These are phyloP conservation scores for Styphnolobium japonicum DNA, from an alignment of 306 rosid species.

Conservation along the genomic window DNA sequence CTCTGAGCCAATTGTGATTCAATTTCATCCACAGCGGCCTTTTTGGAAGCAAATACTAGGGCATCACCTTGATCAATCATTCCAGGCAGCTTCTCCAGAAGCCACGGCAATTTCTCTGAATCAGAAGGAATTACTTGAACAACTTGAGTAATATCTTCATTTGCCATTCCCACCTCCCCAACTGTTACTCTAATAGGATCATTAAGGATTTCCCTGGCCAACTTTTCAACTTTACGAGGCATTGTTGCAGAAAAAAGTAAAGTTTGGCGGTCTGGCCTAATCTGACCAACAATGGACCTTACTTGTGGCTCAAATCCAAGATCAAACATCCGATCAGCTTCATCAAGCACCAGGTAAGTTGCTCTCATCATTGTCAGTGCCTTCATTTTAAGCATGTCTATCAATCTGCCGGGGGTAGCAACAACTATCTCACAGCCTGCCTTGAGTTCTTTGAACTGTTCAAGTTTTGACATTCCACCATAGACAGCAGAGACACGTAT, in stretches of 20 bases:
- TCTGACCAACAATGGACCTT: conserved; percentile 96
- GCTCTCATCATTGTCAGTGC: conserved; percentile 83
- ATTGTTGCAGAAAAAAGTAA: conserved; percentile 94
- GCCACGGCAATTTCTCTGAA: conserved; percentile 86
- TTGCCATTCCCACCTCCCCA: conserved; percentile 98
- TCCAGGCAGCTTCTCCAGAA: conserved; percentile 74
- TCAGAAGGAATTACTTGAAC: conserved; percentile 90
- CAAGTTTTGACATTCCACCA: conserved; percentile 99
- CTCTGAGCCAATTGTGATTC: conserved; percentile 68
- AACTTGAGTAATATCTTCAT: conserved; percentile 96
- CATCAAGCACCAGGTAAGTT: conserved; percentile 94
- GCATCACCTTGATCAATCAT: conserved; percentile 94
- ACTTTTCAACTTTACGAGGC: conserved; percentile 89
- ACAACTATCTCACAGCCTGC: conserved; percentile 97
- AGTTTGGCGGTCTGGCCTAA: conserved; percentile 98
- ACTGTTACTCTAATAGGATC: conserved; percentile 92
- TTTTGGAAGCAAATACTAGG: conserved; percentile 90
- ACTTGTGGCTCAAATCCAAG: conserved; percentile 99
- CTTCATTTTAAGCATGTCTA: conserved; percentile 92
- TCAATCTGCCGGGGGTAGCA: conserved; percentile 97
- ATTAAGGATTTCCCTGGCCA: conserved; percentile 89
- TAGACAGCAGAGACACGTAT: conserved; percentile 86
- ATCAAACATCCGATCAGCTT: conserved; percentile 99
- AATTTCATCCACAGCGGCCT: conserved; percentile 90
- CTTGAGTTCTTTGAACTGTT: conserved; percentile 94